Evolutionary conservation across 768 basidiomycete species (phyloP), one percentile per base, ranked within the genome.

Genomic region (Xerocomellus amylosporus): DNA sequence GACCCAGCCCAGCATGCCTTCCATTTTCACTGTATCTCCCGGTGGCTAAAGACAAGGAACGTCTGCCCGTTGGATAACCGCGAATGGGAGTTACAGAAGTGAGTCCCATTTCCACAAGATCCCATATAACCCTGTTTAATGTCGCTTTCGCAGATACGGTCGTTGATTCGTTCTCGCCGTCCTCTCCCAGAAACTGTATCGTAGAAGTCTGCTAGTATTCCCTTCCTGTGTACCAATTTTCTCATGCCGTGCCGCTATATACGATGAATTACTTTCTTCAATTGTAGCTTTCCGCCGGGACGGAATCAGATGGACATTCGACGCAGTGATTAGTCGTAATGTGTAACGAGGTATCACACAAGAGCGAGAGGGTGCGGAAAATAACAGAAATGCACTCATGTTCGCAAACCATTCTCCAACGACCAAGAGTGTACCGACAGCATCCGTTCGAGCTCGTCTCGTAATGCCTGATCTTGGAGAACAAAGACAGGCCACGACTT

Each of bases 11-110:
- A 95, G 94, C 96, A 99, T 70, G 96, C 96, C 5, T 99, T 99
- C 81, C 96, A 99, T 76, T 99, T 98, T 76, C 96, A 98, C 72
- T 99, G 96, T 73, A 99, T 99, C 71, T 96, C 95, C 9, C 86
- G 97, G 42, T 99, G 97, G 97, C 80, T 99, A 58, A 99, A 98
- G 81, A 98, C 97, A 20, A 81, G 93, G 60, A 94, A 96, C 64
- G 93, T 95, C 30, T 96, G 93, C 71, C 93, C 93, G 5, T 73
- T 96, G 56, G 94, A 96, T 73, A 97, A 97, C 73, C 83, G 94
- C 65, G 93, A 97, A 70, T 97, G 93, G 93, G 93, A 97, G 68
- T 73, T 97, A 69, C 93, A 97, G 74, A 95, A 94, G 92, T 94
- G 72, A 60, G 89, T 79, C n/a, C 6, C 19, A 17, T 50, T 19